Conservation (phyloP, 2,329 filamentous ascomycete genomes). For the Orbilia oligospora region DNA sequence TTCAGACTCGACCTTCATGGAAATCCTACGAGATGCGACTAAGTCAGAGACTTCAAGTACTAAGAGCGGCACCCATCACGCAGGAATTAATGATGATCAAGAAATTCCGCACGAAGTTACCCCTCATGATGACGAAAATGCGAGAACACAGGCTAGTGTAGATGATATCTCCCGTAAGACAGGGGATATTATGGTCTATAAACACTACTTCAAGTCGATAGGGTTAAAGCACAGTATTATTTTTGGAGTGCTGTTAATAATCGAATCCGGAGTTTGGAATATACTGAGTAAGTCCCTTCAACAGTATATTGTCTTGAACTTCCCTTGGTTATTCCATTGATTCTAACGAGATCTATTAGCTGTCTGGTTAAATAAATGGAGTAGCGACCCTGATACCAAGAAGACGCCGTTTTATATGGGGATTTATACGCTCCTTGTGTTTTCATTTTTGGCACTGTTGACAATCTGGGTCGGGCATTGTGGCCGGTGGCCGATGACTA, state of each 20-base stretch:
- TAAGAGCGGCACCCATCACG: not conserved
- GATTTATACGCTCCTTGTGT: slow-evolving; percentile 44
- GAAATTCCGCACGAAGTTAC: slow-evolving; percentile 35
- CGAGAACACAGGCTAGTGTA: slow-evolving; percentile 23
- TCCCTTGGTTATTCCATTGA: not conserved
- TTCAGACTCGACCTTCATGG: slow-evolving; percentile 20
- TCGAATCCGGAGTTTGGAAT: slow-evolving; percentile 36
- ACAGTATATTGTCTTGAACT: too few relatives aligned
- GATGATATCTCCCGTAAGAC: slow-evolving; percentile 55
- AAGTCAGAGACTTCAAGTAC: slow-evolving; percentile 15
- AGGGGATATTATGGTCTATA: slow-evolving; percentile 47
- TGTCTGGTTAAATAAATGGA: slow-evolving; percentile 57
- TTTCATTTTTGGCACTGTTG: slow-evolving; percentile 8
- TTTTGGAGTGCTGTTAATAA: slow-evolving; percentile 16
- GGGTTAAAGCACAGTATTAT: slow-evolving; percentile 40
- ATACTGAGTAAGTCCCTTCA: slow-evolving; percentile 30
- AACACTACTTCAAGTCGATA: slow-evolving; percentile 49
- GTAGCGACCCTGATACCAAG: slow-evolving; percentile 41
- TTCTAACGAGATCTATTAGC: slow-evolving; percentile 29
- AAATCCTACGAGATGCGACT: slow-evolving; percentile 22
- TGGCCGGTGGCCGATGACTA: slow-evolving; percentile 38
- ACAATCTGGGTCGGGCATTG: slow-evolving; percentile 38
- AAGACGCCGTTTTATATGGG: slow-evolving; percentile 58
- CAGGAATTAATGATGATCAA: slow-evolving; percentile 45
- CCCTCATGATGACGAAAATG: slow-evolving; percentile 27